phyloP scores from a whole-genome alignment of 306 rosid species.

The Begonia loranthoides region DNA sequence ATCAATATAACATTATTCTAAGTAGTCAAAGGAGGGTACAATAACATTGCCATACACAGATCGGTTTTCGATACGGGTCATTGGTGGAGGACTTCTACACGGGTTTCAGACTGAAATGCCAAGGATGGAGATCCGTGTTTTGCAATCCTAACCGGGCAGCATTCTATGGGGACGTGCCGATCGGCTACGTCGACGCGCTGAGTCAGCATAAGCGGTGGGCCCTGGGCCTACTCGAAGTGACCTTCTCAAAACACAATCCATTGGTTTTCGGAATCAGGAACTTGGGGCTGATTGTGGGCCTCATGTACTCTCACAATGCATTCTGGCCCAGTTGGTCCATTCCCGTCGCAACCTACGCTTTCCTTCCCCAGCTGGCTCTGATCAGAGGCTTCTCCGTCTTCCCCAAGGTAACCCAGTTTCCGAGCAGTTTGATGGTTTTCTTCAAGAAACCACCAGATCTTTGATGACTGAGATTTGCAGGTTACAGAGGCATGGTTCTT shows the following conservation, averaged over 20 bases:
- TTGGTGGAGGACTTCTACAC: slow-evolving; percentile 25
- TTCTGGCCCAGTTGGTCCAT: slow-evolving; percentile 16
- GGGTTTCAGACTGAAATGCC: slow-evolving; percentile 9
- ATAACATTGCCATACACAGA: background rate
- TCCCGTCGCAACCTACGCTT: slow-evolving; percentile 19
- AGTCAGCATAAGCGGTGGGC: slow-evolving; percentile 27
- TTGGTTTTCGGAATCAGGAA: slow-evolving; percentile 6
- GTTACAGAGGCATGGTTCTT: slow-evolving; percentile 18
- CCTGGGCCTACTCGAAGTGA: slow-evolving; percentile 18
- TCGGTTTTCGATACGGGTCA: slow-evolving; percentile 32
- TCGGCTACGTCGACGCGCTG: slow-evolving; percentile 15
- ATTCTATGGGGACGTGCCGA: slow-evolving; percentile 26
- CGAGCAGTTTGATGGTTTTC: background rate
- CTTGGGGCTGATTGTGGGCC: slow-evolving; percentile 25
- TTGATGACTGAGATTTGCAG: slow-evolving; percentile 5
- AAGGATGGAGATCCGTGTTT: slow-evolving; percentile 27
- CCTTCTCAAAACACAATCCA: slow-evolving; percentile 17
- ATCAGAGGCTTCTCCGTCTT: slow-evolving; percentile 21
- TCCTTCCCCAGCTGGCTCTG: slow-evolving; percentile 29
- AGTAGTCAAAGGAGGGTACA: too few species aligned
- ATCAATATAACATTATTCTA: too few species aligned
- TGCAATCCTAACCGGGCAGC: slow-evolving; percentile 28
- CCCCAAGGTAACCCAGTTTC: slow-evolving; percentile 15
- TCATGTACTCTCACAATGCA: slow-evolving; percentile 13
- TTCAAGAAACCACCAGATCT: too few species aligned